A percentile compares a stretch with the other conserved stretches of the same genome.
These are phyloP conservation scores for Trichocladium uniseriatum DNA, from an alignment of 495 filamentous ascomycete genomes.

Conservation along the genomic window DNA sequence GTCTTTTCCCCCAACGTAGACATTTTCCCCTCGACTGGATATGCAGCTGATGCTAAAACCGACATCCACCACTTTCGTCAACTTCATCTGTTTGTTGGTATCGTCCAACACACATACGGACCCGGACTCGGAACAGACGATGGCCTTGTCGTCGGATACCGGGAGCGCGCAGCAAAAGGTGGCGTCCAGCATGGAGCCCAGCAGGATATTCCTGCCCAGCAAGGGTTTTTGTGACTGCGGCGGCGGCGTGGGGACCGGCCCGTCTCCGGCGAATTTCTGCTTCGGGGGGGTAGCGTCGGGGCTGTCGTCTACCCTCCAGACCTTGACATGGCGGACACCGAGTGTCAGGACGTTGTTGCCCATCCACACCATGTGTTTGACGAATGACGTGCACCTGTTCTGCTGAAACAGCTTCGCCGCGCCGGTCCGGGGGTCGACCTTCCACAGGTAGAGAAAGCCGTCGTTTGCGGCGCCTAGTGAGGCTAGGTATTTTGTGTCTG, in stretches of 20 bases:
- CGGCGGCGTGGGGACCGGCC: conserved; percentile 23
- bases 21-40: conserved; percentile 33
- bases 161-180: conserved; percentile 73
- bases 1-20: conserved; percentile 38
- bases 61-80: conserved; percentile 52
- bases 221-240: conserved; percentile 39
- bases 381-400: conserved; percentile 81
- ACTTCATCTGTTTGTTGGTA: conserved; percentile 55
- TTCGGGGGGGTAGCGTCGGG: conserved; percentile 39
- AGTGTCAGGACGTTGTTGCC: conserved; percentile 53
- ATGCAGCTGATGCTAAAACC: conserved; percentile 57
- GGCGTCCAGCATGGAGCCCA: conserved; percentile 67
- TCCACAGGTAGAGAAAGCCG: conserved; percentile 90
- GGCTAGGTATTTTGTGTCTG: conserved; percentile 77
- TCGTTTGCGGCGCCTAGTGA: conserved; percentile 83
- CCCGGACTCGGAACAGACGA: conserved; percentile 63
- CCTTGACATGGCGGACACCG: conserved; percentile 85
- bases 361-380: conserved; percentile 84
- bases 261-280: conserved; percentile 36
- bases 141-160: conserved; percentile 58
- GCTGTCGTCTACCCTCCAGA: conserved; percentile 73
- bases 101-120: conserved; percentile 78
- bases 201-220: conserved; percentile 58
- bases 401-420: conserved; percentile 79
- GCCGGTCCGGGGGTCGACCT: conserved; percentile 72